A percentile compares a stretch with the other conserved stretches of the same genome.
These are phyloP conservation scores for Cyberlindnera suaveolens DNA, from an alignment of 805 yeast species.

Conservation along the genomic window DNA sequence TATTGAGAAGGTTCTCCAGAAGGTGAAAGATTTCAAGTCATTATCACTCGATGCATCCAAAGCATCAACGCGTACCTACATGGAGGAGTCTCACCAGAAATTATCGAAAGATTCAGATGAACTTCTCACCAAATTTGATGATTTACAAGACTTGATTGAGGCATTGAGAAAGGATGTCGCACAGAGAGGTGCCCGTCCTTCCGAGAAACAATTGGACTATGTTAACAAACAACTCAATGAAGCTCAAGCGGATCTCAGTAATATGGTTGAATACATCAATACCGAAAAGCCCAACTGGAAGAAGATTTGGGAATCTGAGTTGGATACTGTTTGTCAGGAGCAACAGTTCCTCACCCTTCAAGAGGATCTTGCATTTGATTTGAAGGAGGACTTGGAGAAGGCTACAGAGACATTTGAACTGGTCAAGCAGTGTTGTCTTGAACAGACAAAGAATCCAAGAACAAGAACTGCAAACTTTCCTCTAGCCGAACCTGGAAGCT, in stretches of 20 bases:
- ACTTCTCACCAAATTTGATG: slow-evolving; percentile 77
- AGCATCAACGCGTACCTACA: slow-evolving; percentile 43
- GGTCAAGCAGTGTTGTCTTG: slow-evolving; percentile 75
- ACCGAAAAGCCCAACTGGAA: slow-evolving; percentile 84
- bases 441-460: slow-evolving; percentile 61
- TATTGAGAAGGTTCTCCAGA: slow-evolving; percentile 36
- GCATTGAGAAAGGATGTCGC: slow-evolving; percentile 88
- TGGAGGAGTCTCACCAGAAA: slow-evolving; percentile 68
- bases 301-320: slow-evolving; percentile 84
- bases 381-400: slow-evolving; percentile 73
- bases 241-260: slow-evolving; percentile 47
- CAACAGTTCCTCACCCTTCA: slow-evolving; percentile 89
- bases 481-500: slow-evolving; percentile 57
- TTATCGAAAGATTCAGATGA: slow-evolving; percentile 73
- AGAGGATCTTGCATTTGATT: slow-evolving; percentile 75
- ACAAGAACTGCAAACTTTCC: slow-evolving; percentile 32
- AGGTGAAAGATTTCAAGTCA: slow-evolving; percentile 47
- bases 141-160: slow-evolving; percentile 86
- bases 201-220: slow-evolving; percentile 61
- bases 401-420: slow-evolving; percentile 78
- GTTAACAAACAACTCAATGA: slow-evolving; percentile 58
- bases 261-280: slow-evolving; percentile 54
- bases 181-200: slow-evolving; percentile 78
- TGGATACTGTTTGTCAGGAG: slow-evolving; percentile 86
- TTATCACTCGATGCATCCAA: slow-evolving; percentile 34